Evolutionary conservation across 1,139 yeast genomes (phyloP), one percentile per base, ranked within the genome.

Genomic region (Saccharomycopsis phalli): DNA sequence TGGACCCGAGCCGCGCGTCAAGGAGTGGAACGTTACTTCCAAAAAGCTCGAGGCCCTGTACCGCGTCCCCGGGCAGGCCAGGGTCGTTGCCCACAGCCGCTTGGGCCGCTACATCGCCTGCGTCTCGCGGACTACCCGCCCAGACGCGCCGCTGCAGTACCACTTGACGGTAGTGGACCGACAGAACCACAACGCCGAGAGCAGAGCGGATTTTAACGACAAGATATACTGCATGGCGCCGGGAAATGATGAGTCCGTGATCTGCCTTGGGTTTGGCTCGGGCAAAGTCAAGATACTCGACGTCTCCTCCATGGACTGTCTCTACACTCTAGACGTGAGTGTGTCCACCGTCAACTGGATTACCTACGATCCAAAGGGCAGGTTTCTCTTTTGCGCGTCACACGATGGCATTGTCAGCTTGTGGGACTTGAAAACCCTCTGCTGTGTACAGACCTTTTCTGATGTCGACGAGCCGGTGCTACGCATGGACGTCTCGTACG

Each of bases 391-490:
- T 1, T 70, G 70, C 3, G 91, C 86, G 0, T 67, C 81, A n/a
- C 69, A 71, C 40, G 91, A 81, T 51, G 91, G 91, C 4, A 68
- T 76, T 23, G 69, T 80, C n/a, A 67, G 78, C 19, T 40, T 77
- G 10, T 81, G 87, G 84, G 64, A 66, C 33, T 55, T 74, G 5
- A 47, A 57, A 2, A 64, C 68, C 16, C 60, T 79, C 60, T 59
- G 68, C 21, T 67, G 75, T 40, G 50, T 56, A 17, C 55, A 57
- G 28, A 69, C 73, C 0, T 59, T 77, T 13, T 56, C 68, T 23
- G 63, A 61, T 36, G 58, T 73, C 3, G 79, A 77, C 53, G 74
- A 71, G 50, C 64, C 75, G 1, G 60, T 76, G 3, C 54, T 66
- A 1, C 52, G 63, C 7, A 50, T 76, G n/a, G 71, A 63, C 40